phyloP scores from a whole-genome alignment of 23 red algal genomes.

The Chondrus crispus region DNA sequence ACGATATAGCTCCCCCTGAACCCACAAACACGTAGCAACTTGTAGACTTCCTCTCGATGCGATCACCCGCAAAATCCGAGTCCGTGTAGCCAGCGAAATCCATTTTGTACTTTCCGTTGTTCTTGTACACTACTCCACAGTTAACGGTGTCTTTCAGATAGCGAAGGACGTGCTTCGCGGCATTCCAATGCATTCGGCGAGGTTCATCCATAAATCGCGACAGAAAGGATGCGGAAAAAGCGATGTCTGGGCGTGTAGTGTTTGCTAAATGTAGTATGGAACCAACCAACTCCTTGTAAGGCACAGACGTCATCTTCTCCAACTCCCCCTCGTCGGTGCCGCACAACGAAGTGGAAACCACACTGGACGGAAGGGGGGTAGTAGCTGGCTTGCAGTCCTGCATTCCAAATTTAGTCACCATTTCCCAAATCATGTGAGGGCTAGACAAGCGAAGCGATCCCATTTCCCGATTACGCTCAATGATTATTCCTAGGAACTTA shows the following conservation, averaged over 20 bases:
- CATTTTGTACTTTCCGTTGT: neutral
- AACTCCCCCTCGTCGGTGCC: neutral
- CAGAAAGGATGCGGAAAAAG: neutral
- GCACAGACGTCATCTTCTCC: neutral
- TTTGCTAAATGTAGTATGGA: slow-evolving; percentile 3
- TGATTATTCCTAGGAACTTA: slow-evolving; percentile 2
- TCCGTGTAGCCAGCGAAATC: neutral
- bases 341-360: no score
- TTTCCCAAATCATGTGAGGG: neutral
- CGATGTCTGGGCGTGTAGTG: neutral
- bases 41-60: neutral
- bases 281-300: neutral
- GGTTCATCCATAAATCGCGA: neutral
- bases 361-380: neutral
- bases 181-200: neutral
- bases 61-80: neutral
- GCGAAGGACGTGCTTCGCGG: slow-evolving; percentile 15
- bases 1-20: neutral
- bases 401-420: neutral
- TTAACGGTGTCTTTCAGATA: slow-evolving; percentile 1
- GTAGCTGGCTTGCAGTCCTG: neutral
- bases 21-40: neutral
- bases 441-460: neutral
- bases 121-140: neutral
- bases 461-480: neutral